phyloP scores from a whole-genome alignment of 1,139 yeast genomes.

The Debaryomycetaceae sp. region DNA sequence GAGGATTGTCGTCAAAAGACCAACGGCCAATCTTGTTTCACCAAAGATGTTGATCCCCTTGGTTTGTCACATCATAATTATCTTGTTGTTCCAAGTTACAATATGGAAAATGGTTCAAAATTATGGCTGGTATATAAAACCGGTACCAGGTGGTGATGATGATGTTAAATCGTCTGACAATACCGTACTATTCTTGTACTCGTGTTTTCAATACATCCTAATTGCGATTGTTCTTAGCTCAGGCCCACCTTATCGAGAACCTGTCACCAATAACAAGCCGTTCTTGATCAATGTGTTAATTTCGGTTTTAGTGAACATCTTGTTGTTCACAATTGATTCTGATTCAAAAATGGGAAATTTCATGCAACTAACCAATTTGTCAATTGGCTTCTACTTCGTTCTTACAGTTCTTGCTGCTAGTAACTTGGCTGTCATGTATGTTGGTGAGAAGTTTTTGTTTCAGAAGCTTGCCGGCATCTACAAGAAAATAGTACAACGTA shows the following conservation, averaged over 20 bases:
- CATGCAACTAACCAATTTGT: conserved; percentile 71
- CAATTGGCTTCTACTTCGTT: conserved; percentile 47
- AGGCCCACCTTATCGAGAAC: conserved; percentile 94
- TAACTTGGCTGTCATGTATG: conserved; percentile 49
- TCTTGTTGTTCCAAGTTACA: conserved; percentile 60
- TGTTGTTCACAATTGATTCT: conserved; percentile 48
- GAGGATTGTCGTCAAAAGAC: conserved; percentile 64
- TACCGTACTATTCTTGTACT: conserved; percentile 72
- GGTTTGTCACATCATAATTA: conserved; percentile 62
- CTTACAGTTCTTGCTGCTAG: conserved; percentile 44
- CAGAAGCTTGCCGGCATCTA: conserved; percentile 24
- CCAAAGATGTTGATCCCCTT: conserved; percentile 82
- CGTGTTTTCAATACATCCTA: conserved; percentile 86
- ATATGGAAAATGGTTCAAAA: conserved; percentile 61
- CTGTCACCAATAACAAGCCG: conserved; percentile 64
- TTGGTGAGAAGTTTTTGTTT: conserved; percentile 40
- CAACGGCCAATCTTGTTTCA: conserved; percentile 90
- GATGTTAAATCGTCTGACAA: conserved; percentile 87
- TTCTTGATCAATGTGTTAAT: conserved; percentile 59
- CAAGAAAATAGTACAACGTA: conserved; percentile 24
- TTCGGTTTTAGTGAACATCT: conserved; percentile 46
- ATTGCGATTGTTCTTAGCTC: conserved; percentile 78
- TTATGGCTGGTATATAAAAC: conserved; percentile 74
- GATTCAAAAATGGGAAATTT: conserved; percentile 56
- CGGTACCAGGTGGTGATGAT: conserved; percentile 82